phyloP scores from a whole-genome alignment of 164 flowering plant species.

The Tetrastigma voinierianum region DNA sequence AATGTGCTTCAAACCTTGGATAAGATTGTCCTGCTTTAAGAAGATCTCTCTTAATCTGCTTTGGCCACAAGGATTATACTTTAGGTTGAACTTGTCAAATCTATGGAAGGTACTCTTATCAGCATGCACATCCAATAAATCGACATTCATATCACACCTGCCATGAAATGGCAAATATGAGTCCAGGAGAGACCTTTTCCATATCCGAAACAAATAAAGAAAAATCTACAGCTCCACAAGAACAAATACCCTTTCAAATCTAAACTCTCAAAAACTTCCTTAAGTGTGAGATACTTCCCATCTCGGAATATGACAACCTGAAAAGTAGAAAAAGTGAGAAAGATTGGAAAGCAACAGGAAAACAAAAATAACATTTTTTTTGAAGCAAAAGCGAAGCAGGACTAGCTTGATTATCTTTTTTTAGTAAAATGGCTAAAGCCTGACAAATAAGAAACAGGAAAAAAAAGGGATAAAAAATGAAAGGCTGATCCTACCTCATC shows the following conservation, averaged over 20 bases:
- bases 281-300: slow-evolving; percentile 69
- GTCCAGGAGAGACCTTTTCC: not conserved
- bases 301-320: slow-evolving; percentile 84
- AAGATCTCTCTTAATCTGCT: slow-evolving; percentile 69
- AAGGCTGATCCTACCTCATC: slow-evolving; percentile 52
- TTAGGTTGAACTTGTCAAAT: slow-evolving; percentile 71
- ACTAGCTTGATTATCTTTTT: not conserved
- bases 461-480: not conserved
- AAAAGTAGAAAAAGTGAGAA: not conserved
- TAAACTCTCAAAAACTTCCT: slow-evolving; percentile 77
- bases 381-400: not conserved
- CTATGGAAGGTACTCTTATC: slow-evolving; percentile 70
- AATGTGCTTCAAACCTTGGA: slow-evolving; percentile 42
- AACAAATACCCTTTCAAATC: slow-evolving; percentile 65
- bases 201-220: not conserved
- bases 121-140: slow-evolving; percentile 69
- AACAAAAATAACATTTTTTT: not conserved
- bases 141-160: slow-evolving; percentile 67
- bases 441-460: no score
- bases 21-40: slow-evolving; percentile 67
- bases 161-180: not conserved
- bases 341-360: not conserved
- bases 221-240: not conserved
- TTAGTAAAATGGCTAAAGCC: not conserved
- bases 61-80: slow-evolving; percentile 78